Percentiles rank a stretch among this genome's conserved stretches.
Evolutionary conservation across 1,139 yeast genomes (phyloP).

Genomic region (Kodamaea fungicola): DNA sequence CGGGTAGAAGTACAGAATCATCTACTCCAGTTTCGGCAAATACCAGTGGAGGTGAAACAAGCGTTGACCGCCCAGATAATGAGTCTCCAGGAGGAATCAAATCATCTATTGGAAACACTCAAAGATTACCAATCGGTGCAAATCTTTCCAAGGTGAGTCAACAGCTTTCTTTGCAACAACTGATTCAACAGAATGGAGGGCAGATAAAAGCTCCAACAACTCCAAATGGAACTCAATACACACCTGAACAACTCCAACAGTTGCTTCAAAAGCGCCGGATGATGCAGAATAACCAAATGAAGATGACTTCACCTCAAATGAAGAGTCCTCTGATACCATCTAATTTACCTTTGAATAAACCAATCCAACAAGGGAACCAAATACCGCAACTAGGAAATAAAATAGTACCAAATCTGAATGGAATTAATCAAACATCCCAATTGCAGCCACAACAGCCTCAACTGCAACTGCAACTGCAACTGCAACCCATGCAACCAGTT

Average conservation of each 20-base stretch:
- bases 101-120: neutral
- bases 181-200: slow-evolving; percentile 4
- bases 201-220: slow-evolving; percentile 35
- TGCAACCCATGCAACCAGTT: slow-evolving; percentile 6
- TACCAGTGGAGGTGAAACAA: too few species aligned
- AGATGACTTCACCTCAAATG: slow-evolving; percentile 3
- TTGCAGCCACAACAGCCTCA: slow-evolving; percentile 6
- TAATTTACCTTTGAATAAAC: slow-evolving; percentile 6
- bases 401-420: neutral
- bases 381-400: slow-evolving; percentile 1
- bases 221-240: slow-evolving; percentile 52
- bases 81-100: neutral
- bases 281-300: slow-evolving; percentile 36
- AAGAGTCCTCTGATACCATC: slow-evolving; percentile 7
- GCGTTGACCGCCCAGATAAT: too few species aligned
- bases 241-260: slow-evolving; percentile 55
- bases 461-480: slow-evolving; percentile 8
- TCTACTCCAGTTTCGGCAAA: too few species aligned
- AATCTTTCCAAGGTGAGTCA: neutral
- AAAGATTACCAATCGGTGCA: neutral
- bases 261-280: slow-evolving; percentile 48
- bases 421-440: too few species aligned
- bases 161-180: slow-evolving; percentile 3
- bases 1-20: neutral
- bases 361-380: neutral